phyloP scores from a whole-genome alignment of 2,329 filamentous ascomycete species.

The Cercospora sp. region DNA sequence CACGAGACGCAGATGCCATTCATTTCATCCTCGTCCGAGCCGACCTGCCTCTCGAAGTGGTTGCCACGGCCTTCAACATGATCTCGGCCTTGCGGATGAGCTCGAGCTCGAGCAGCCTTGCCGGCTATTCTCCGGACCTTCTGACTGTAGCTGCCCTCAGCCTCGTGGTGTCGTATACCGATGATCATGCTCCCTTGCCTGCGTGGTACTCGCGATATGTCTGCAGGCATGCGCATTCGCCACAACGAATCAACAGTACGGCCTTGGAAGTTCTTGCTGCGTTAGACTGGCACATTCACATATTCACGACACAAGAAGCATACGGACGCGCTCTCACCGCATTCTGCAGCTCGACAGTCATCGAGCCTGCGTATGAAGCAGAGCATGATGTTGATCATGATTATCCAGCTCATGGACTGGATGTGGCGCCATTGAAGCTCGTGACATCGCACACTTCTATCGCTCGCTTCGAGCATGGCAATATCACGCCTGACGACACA shows the following conservation, averaged over 20 bases:
- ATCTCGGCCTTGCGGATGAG: slow-evolving; percentile 22
- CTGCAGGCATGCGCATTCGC: slow-evolving; percentile 23
- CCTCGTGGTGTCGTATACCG: slow-evolving; percentile 33
- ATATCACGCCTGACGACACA: not conserved
- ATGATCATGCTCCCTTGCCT: slow-evolving; percentile 30
- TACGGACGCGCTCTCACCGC: slow-evolving; percentile 17
- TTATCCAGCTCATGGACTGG: not conserved
- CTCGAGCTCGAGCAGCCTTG: not conserved
- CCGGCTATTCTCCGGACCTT: slow-evolving; percentile 24
- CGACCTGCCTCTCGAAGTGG: slow-evolving; percentile 31
- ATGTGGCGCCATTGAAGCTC: slow-evolving; percentile 1
- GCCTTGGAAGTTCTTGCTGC: slow-evolving; percentile 25
- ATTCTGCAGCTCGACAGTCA: slow-evolving; percentile 4
- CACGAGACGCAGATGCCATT: slow-evolving; percentile 24
- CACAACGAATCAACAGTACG: slow-evolving; percentile 26
- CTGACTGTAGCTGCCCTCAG: slow-evolving; percentile 32
- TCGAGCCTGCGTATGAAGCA: not conserved
- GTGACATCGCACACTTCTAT: not conserved
- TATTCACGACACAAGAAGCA: slow-evolving; percentile 19
- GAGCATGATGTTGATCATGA: not conserved
- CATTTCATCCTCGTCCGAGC: slow-evolving; percentile 31
- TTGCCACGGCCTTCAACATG: slow-evolving; percentile 37
- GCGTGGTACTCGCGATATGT: slow-evolving; percentile 32
- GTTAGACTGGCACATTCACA: slow-evolving; percentile 34
- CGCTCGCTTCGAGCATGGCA: slow-evolving; percentile 3